Evolutionary conservation across 345 rosid species (phyloP).

Genomic region (Dipteronia sinensis): DNA sequence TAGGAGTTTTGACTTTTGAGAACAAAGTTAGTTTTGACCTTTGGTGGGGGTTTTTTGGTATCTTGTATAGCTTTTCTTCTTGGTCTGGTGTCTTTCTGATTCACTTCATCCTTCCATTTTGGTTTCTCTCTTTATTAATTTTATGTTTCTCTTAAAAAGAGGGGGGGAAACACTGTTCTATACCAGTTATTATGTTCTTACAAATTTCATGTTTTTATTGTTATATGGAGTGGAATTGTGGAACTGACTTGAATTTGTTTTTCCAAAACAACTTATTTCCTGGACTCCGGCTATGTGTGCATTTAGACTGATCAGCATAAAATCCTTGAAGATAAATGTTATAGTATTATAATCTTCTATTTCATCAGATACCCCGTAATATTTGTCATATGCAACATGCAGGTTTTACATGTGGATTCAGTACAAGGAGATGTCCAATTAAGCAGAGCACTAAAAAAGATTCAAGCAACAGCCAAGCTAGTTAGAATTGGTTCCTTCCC

Average conservation of each 20-base stretch:
- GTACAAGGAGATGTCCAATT: slow-evolving; percentile 34
- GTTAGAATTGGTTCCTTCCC: slow-evolving; percentile 60
- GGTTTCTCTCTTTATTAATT: not conserved
- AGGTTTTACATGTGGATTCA: slow-evolving; percentile 54
- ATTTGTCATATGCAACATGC: slow-evolving; percentile 22
- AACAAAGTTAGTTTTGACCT: not conserved
- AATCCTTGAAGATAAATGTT: not conserved
- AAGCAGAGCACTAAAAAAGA: slow-evolving; percentile 50
- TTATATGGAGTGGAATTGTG: slow-evolving; percentile 6
- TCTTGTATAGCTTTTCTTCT: not conserved
- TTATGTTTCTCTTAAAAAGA: not conserved
- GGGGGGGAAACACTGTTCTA: not conserved
- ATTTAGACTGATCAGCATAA: not conserved
- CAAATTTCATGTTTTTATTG: not conserved
- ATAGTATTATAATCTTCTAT: slow-evolving; percentile 16
- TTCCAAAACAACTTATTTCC: not conserved
- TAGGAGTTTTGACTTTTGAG: not conserved
- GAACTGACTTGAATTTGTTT: not conserved
- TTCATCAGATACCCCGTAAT: not conserved
- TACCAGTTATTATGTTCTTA: not conserved
- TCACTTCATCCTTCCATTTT: no score
- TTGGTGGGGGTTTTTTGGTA: not conserved
- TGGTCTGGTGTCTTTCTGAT: not conserved
- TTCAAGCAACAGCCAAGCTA: slow-evolving; percentile 74
- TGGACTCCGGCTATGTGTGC: not conserved